Conservation (phyloP, 805 yeast species). For the Pichia thaimueangensis region DNA sequence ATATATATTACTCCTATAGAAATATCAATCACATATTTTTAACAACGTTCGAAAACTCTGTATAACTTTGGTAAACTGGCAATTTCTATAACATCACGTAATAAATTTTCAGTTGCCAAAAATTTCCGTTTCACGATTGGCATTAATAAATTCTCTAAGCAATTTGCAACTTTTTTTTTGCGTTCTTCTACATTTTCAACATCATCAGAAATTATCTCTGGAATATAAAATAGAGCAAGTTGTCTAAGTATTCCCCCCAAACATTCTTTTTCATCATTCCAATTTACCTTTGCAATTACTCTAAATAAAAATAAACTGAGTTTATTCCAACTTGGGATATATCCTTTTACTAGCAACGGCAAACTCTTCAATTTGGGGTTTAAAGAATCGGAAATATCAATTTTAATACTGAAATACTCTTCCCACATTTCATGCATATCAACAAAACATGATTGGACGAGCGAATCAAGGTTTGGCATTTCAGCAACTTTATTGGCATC, state of each 20-base stretch:
- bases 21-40: conserved; percentile 8
- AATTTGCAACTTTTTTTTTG: conserved; percentile 25
- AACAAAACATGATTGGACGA: conserved; percentile 11
- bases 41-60: conserved; percentile 89
- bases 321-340: conserved; percentile 56
- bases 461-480: conserved; percentile 14
- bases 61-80: conserved; percentile 91
- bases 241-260: conserved; percentile 58
- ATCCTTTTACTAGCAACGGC: conserved; percentile 64
- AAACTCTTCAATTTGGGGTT: conserved; percentile 40
- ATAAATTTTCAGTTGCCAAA: conserved; percentile 52
- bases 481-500: conserved; percentile 2
- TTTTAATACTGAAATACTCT: conserved; percentile 65
- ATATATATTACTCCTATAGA: no score
- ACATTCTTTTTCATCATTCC: conserved; percentile 64
- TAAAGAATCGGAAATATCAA: conserved; percentile 30
- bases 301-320: conserved; percentile 61
- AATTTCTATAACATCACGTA: conserved; percentile 62
- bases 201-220: conserved; percentile 21
- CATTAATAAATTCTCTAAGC: conserved; percentile 54
- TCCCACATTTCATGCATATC: conserved; percentile 69
- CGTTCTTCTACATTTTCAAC: conserved; percentile 23
- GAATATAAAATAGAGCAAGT: conserved; percentile 59
- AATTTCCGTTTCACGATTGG: conserved; percentile 59
- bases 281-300: conserved; percentile 53